These are phyloP conservation scores for Fusarium sp. DNA, from an alignment of 2,329 filamentous ascomycete species.

Conservation along the genomic window DNA sequence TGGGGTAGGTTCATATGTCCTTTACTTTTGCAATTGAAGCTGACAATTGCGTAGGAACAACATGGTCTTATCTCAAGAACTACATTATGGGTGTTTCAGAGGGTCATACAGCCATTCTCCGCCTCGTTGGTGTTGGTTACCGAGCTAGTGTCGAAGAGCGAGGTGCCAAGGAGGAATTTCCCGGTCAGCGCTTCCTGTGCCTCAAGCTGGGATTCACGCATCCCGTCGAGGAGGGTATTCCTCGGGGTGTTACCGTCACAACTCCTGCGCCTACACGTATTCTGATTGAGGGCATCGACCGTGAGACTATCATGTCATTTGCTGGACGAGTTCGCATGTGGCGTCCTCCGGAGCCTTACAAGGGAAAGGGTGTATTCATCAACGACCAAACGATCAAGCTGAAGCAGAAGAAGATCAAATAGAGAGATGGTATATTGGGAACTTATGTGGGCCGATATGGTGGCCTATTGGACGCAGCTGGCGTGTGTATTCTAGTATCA, in stretches of 20 bases:
- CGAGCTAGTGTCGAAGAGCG: constrained; percentile 85
- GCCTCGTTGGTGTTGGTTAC: constrained; percentile 95
- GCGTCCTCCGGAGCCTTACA: constrained; percentile 96
- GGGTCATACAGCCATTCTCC: constrained; percentile 92
- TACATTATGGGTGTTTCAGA: constrained; percentile 95
- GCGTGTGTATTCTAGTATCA: constrained; percentile 49
- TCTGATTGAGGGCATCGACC: constrained; percentile 87
- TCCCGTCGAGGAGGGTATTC: constrained; percentile 89
- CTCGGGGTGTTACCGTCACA: constrained; percentile 84
- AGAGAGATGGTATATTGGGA: constrained; percentile 49
- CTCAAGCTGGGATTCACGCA: constrained; percentile 98
- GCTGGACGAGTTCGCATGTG: constrained; percentile 88
- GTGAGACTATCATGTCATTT: constrained; percentile 89
- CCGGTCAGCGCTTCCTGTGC: constrained; percentile 88
- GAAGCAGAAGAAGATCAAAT: constrained; percentile 98
- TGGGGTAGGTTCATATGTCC: constrained; percentile 74
- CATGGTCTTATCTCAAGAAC: constrained; percentile 88
- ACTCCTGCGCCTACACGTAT: constrained; percentile 92
- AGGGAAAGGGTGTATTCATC: constrained; percentile 99
- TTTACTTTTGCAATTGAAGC: not conserved
- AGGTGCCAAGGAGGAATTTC: constrained; percentile 78
- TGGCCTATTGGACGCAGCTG: constrained; percentile 41
- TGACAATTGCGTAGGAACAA: constrained; percentile 72
- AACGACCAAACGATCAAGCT: constrained; percentile 97
- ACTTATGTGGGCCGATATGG: constrained; percentile 11